Percentiles rank a stretch among this genome's conserved stretches.
Evolutionary conservation across 208 protist species (phyloP).

Genomic region (Leishmania martiniquensis): DNA sequence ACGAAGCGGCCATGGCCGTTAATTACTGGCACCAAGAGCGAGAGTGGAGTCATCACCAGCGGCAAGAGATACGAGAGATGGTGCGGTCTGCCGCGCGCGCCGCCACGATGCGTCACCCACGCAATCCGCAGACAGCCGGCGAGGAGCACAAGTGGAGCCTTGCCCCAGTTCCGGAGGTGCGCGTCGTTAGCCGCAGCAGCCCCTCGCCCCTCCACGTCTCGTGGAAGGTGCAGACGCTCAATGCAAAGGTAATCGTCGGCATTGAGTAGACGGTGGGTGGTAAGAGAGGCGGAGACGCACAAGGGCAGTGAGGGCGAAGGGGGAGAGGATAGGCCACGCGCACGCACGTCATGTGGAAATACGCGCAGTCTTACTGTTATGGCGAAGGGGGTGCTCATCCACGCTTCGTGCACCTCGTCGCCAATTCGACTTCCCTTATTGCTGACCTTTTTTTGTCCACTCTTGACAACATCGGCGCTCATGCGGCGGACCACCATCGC

Average conservation of each 20-base stretch:
- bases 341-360: not conserved
- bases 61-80: slow-evolving; percentile 42
- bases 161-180: slow-evolving; percentile 40
- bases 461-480: no score
- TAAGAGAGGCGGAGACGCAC: not conserved
- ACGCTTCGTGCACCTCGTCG: no score
- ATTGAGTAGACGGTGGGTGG: slow-evolving; percentile 30
- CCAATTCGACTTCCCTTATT: no score
- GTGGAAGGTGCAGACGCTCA: slow-evolving; percentile 46
- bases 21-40: slow-evolving; percentile 27
- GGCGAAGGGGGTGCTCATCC: no score
- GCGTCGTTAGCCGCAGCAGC: slow-evolving; percentile 10
- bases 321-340: not conserved
- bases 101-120: slow-evolving; percentile 36
- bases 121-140: slow-evolving; percentile 32
- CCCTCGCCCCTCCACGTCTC: slow-evolving; percentile 20
- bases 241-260: slow-evolving; percentile 45
- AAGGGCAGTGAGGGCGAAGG: not conserved
- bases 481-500: no score
- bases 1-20: slow-evolving; percentile 16
- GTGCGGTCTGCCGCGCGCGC: slow-evolving; percentile 40
- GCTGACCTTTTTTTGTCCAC: no score
- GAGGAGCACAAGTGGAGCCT: slow-evolving; percentile 38
- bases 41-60: slow-evolving; percentile 40
- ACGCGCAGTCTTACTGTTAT: not conserved